phyloP scores from a whole-genome alignment of 768 basidiomycete species.

The Cubamyces lactineus region DNA sequence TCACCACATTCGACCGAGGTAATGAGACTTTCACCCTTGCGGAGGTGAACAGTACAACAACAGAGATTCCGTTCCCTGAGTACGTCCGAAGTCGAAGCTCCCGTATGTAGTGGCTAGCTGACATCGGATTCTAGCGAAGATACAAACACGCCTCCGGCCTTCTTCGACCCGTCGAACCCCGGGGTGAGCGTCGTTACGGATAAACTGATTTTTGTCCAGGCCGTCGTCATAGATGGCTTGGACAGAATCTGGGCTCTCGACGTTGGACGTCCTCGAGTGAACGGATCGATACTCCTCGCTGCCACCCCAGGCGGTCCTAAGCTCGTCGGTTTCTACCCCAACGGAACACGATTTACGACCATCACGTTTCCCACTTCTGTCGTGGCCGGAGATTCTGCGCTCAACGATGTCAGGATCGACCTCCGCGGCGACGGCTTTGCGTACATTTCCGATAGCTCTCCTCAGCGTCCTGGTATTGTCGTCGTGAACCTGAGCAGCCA shows the following conservation, averaged over 20 bases:
- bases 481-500: conserved; percentile 25
- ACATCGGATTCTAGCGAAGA: conserved; percentile 12
- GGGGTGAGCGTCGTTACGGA: conserved; percentile 25
- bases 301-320: conserved; percentile 26
- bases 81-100: background rate
- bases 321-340: conserved; percentile 28
- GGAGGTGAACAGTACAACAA: conserved; percentile 18
- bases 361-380: conserved; percentile 27
- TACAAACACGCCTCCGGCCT: conserved; percentile 28
- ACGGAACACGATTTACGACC: conserved; percentile 16
- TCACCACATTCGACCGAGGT: conserved; percentile 26
- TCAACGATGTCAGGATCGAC: conserved; percentile 31
- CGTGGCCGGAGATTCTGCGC: conserved; percentile 26
- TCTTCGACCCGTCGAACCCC: conserved; percentile 26
- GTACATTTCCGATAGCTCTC: conserved; percentile 27
- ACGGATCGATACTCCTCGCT: conserved; percentile 23
- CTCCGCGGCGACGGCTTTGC: conserved; percentile 28
- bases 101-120: background rate
- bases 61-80: conserved; percentile 26
- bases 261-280: conserved; percentile 29
- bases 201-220: conserved; percentile 29
- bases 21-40: conserved; percentile 27
- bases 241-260: conserved; percentile 32
- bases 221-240: conserved; percentile 28
- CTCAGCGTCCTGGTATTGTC: conserved; percentile 22